A percentile compares a stretch with the other conserved stretches of the same genome.
Evolutionary conservation across 2,329 filamentous ascomycete species (phyloP).

Genomic region (Aspergillus sp.): DNA sequence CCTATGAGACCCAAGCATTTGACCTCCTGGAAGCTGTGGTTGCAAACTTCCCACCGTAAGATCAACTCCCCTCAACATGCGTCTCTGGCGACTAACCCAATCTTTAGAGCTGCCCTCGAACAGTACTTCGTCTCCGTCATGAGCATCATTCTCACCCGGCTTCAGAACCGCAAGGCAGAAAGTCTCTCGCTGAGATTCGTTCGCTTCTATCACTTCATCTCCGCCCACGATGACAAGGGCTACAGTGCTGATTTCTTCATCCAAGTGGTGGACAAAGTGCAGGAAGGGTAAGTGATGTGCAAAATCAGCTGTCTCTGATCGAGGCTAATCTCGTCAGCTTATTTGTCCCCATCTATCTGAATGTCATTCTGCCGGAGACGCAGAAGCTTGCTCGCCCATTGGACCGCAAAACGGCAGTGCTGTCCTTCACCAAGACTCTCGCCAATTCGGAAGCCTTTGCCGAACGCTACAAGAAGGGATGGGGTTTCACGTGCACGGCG

Average conservation of each 20-base stretch:
- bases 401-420: slow-evolving; percentile 89
- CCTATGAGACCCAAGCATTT: slow-evolving; percentile 82
- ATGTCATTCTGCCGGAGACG: slow-evolving; percentile 82
- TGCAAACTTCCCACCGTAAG: slow-evolving; percentile 69
- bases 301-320: neutral
- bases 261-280: slow-evolving; percentile 75
- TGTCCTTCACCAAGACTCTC: slow-evolving; percentile 89
- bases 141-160: slow-evolving; percentile 72
- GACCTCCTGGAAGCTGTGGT: slow-evolving; percentile 84
- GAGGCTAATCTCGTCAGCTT: slow-evolving; percentile 46
- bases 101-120: slow-evolving; percentile 61
- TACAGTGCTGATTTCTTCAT: slow-evolving; percentile 92
- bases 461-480: slow-evolving; percentile 79
- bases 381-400: slow-evolving; percentile 82
- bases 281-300: slow-evolving; percentile 55
- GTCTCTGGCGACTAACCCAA: slow-evolving; percentile 5
- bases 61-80: slow-evolving; percentile 16
- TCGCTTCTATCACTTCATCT: slow-evolving; percentile 91
- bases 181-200: slow-evolving; percentile 84
- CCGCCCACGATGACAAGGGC: slow-evolving; percentile 74
- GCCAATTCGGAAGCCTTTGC: slow-evolving; percentile 84
- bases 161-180: slow-evolving; percentile 74
- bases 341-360: slow-evolving; percentile 82
- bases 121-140: slow-evolving; percentile 78
- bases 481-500: slow-evolving; percentile 86